Percentiles rank a stretch among this genome's conserved stretches.
Conservation (phyloP, 306 rosid species). For the Cajanus cajan region DNA sequence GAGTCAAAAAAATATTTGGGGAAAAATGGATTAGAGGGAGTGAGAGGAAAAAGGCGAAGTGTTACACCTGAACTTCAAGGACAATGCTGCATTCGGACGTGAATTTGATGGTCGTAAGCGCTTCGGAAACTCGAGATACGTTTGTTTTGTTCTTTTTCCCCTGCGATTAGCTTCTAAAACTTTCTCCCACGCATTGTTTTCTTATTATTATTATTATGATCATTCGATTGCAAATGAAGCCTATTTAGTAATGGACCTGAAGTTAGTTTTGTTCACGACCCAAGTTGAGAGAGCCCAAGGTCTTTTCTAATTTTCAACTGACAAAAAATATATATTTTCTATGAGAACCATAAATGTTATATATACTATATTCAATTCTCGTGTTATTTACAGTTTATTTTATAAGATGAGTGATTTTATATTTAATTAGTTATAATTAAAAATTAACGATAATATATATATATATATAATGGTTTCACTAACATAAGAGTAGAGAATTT, state of each 20-base stretch:
- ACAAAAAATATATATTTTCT: too few species aligned
- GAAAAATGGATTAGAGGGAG: background rate
- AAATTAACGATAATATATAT: too few species aligned
- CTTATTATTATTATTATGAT: background rate
- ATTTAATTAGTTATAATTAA: too few species aligned
- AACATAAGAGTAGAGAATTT: too few species aligned
- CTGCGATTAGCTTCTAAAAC: background rate
- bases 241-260: background rate
- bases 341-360: too few species aligned
- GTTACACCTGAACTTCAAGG: conserved; percentile 27
- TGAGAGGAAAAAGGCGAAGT: conserved; percentile 13
- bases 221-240: background rate
- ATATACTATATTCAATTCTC: too few species aligned
- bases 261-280: background rate
- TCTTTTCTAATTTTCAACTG: too few species aligned
- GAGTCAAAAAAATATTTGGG: background rate
- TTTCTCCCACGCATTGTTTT: background rate
- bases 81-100: conserved; percentile 23
- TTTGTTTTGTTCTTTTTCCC: background rate
- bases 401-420: too few species aligned
- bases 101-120: background rate
- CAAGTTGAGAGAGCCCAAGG: background rate
- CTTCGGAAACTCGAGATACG: background rate
- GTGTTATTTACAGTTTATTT: too few species aligned
- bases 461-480: too few species aligned